Conservation (phyloP, 108 stramenopile genomes). For the Mayamaea pseudoterrestris region DNA sequence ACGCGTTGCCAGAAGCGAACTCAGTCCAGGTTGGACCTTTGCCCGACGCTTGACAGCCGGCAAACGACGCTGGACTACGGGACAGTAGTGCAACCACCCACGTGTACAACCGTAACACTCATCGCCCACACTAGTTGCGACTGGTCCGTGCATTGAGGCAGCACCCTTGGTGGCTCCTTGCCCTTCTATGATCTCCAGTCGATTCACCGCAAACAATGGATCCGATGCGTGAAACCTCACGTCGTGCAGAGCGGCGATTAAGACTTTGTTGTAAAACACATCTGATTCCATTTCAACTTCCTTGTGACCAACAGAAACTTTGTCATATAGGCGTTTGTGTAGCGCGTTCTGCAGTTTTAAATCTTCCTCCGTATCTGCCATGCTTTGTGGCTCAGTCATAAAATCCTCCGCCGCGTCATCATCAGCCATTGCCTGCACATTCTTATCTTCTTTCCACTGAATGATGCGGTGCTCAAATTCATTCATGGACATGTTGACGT, state of each 20-base stretch:
- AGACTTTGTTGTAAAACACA: slow-evolving; percentile 31
- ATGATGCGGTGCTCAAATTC: slow-evolving; percentile 61
- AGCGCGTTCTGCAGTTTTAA: slow-evolving; percentile 16
- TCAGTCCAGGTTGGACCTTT: slow-evolving; percentile 58
- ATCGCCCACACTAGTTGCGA: slow-evolving; percentile 72
- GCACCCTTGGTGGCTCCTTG: no score
- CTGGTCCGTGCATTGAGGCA: slow-evolving; percentile 67
- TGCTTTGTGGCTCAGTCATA: slow-evolving; percentile 11
- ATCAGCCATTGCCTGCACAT: slow-evolving; percentile 43
- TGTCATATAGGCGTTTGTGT: slow-evolving; percentile 22
- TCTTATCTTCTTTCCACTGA: slow-evolving; percentile 80
- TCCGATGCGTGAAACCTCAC: slow-evolving; percentile 63
- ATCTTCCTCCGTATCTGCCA: slow-evolving; percentile 15
- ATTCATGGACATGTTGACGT: slow-evolving; percentile 49
- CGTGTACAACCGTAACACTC: slow-evolving; percentile 69
- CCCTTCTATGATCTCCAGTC: slow-evolving; percentile 24
- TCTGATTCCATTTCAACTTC: slow-evolving; percentile 33
- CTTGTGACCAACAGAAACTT: slow-evolving; percentile 38
- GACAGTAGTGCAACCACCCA: slow-evolving; percentile 77
- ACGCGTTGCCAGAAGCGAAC: slow-evolving; percentile 60
- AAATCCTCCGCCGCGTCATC: not conserved
- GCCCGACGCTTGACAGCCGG: slow-evolving; percentile 59
- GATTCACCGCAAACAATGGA: slow-evolving; percentile 43
- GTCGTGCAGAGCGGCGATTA: slow-evolving; percentile 65
- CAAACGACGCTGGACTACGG: slow-evolving; percentile 45